Conservation (phyloP, 805 yeast species). For the Candida tallmaniae region DNA sequence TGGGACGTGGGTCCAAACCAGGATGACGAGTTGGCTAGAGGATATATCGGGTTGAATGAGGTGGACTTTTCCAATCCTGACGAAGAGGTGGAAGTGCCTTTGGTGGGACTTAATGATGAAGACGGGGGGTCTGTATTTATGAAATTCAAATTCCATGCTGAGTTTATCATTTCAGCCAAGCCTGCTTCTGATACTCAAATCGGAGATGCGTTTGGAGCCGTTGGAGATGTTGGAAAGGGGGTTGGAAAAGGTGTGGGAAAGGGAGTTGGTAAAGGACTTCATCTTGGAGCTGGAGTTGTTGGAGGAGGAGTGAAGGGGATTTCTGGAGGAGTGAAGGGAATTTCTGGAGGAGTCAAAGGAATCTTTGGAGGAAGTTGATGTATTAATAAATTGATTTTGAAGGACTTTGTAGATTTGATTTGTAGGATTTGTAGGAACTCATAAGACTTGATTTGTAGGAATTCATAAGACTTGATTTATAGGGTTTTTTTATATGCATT, state of each 20-base stretch:
- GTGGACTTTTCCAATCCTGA: slow-evolving; percentile 40
- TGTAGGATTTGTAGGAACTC: too few relatives aligned
- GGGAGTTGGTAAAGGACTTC: slow-evolving; percentile 30
- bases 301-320: slow-evolving; percentile 17
- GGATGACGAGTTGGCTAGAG: slow-evolving; percentile 78
- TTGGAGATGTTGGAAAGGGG: slow-evolving; percentile 38
- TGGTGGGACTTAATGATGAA: slow-evolving; percentile 45
- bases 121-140: slow-evolving; percentile 65
- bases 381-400: too few relatives aligned
- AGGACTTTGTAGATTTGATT: too few relatives aligned
- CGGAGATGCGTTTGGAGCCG: slow-evolving; percentile 41
- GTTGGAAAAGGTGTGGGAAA: slow-evolving; percentile 38
- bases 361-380: slow-evolving; percentile 25
- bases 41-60: slow-evolving; percentile 50
- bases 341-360: slow-evolving; percentile 38
- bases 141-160: slow-evolving; percentile 63
- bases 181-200: slow-evolving; percentile 14
- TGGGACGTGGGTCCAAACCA: slow-evolving; percentile 92
- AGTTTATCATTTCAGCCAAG: slow-evolving; percentile 51
- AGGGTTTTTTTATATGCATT: too few relatives aligned
- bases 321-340: slow-evolving; percentile 33
- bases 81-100: slow-evolving; percentile 48
- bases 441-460: too few relatives aligned
- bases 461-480: too few relatives aligned
- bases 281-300: slow-evolving; percentile 24